Conservation (phyloP, 176 grass and related monocot genomes). For the Chloris gayana region DNA sequence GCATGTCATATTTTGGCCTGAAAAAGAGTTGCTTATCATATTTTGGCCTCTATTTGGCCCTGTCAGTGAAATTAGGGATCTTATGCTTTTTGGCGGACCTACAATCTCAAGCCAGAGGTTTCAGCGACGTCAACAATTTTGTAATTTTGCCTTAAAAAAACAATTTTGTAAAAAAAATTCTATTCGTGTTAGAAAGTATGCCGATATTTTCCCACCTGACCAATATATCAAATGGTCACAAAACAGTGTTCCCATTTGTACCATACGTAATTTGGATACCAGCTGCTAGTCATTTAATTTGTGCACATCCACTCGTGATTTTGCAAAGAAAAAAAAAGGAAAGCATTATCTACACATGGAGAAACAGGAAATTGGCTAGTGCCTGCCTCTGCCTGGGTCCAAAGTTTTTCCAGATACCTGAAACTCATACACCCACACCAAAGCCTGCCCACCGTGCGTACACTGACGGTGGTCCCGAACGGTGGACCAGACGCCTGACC, state of each 20-base stretch:
- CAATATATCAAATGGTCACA: not conserved
- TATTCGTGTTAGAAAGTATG: not conserved
- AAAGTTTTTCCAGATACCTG: not conserved
- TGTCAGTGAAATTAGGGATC: too few relatives aligned
- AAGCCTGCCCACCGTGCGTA: fast-evolving
- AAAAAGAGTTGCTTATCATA: too few relatives aligned
- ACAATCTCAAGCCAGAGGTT: too few relatives aligned
- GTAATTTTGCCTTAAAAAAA: too few relatives aligned
- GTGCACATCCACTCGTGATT: not conserved
- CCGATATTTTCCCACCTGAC: not conserved
- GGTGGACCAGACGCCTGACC: not conserved
- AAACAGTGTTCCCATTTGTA: not conserved
- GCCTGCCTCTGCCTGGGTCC: not conserved
- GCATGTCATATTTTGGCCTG: too few relatives aligned
- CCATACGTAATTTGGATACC: not conserved
- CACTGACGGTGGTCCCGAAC: not conserved
- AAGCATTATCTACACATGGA: not conserved
- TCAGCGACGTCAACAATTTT: too few relatives aligned
- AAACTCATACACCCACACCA: not conserved
- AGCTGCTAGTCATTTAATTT: not conserved
- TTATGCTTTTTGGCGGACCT: too few relatives aligned
- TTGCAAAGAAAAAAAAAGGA: not conserved
- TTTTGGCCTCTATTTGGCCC: too few relatives aligned
- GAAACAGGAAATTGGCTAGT: not conserved
- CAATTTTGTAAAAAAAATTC: not conserved